Percentiles rank a stretch among this genome's conserved stretches.
phyloP scores from a whole-genome alignment of 805 yeast genomes.

The Kluyveromyces siamensis region DNA sequence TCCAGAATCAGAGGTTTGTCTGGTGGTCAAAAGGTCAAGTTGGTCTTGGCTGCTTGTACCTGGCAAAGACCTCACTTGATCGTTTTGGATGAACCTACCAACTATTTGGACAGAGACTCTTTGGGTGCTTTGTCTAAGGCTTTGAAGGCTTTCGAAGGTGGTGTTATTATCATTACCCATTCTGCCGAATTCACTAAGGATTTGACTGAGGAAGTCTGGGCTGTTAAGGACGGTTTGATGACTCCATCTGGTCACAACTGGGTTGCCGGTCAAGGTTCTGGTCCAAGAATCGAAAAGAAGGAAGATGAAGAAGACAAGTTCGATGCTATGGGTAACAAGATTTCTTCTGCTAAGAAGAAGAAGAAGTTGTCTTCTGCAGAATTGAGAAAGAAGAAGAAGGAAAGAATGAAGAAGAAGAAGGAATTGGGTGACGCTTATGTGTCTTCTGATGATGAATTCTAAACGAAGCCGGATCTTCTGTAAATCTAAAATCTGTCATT shows the following conservation, averaged over 20 bases:
- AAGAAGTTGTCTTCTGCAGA: conserved; percentile 97
- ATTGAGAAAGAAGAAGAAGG: conserved; percentile 99
- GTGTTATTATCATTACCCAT: conserved; percentile 99
- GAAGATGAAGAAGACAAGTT: conserved; percentile 95
- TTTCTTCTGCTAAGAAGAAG: conserved; percentile 93
- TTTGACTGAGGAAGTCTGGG: conserved; percentile 99
- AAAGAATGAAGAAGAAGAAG: conserved; percentile 99
- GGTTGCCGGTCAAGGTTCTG: conserved; percentile 99
- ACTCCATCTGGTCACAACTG: conserved; percentile 99
- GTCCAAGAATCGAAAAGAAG: conserved; percentile 98
- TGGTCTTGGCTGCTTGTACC: conserved; percentile 99
- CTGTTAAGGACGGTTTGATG: conserved; percentile 96
- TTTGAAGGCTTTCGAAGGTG: conserved; percentile 97
- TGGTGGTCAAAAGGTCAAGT: conserved; percentile 99
- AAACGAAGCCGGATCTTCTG: conserved; percentile 22
- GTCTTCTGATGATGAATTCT: conserved; percentile 88
- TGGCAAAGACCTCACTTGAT: conserved; percentile 99
- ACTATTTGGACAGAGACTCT: conserved; percentile 98
- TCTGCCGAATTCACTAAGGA: conserved; percentile 99
- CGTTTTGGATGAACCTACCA: conserved; percentile 99
- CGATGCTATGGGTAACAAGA: conserved; percentile 99
- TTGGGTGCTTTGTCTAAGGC: conserved; percentile 99
- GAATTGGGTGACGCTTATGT: conserved; percentile 98
- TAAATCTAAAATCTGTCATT: conserved; percentile 1
- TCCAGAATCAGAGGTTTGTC: conserved; percentile 99